phyloP scores from a whole-genome alignment of 2,329 filamentous ascomycete species.

The Hysterium pulicare region DNA sequence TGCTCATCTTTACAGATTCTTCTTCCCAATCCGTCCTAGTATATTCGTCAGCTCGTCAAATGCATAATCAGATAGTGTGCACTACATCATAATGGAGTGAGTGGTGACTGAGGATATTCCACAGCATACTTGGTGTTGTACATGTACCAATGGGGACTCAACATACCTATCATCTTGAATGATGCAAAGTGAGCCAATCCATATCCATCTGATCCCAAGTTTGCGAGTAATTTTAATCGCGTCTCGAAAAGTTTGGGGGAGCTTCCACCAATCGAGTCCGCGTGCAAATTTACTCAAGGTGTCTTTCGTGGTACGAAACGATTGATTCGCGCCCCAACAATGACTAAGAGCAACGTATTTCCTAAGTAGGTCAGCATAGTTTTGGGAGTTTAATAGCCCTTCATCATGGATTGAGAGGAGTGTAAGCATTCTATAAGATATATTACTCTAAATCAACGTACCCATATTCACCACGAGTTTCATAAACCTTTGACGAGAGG shows the following conservation, averaged over 20 bases:
- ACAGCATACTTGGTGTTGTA: too few species aligned
- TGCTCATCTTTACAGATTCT: background rate
- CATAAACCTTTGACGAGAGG: too few species aligned
- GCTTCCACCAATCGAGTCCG: background rate
- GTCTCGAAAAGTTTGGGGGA: conserved; percentile 1
- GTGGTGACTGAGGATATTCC: too few species aligned
- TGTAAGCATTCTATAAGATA: too few species aligned
- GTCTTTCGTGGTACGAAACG: background rate
- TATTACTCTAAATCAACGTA: too few species aligned
- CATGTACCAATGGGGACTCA: too few species aligned
- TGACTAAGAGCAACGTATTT: background rate
- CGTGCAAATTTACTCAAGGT: background rate
- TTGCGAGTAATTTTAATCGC: background rate
- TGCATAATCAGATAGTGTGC: too few species aligned
- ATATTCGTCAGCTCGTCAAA: too few species aligned
- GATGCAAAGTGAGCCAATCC: conserved; percentile 1
- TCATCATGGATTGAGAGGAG: too few species aligned
- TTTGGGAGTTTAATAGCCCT: too few species aligned
- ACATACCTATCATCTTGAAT: conserved; percentile 1
- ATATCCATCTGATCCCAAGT: background rate
- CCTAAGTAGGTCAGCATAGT: background rate
- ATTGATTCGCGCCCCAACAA: background rate
- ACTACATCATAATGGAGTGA: too few species aligned
- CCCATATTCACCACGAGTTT: too few species aligned
- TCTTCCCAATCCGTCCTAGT: background rate